Evolutionary conservation across 306 rosid genomes (phyloP).

Genomic region (Ammopiptanthus mongolicus): DNA sequence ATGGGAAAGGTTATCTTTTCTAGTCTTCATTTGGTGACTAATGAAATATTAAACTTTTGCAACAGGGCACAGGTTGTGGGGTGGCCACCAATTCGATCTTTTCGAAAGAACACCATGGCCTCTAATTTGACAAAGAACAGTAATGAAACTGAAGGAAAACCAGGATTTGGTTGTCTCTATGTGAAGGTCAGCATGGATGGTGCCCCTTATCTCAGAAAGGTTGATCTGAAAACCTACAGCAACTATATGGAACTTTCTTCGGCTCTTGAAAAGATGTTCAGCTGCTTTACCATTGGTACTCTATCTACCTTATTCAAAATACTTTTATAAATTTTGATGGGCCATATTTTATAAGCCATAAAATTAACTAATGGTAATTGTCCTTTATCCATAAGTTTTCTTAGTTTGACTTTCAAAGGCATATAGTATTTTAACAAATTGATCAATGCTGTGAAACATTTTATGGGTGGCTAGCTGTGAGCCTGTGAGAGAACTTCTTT

Average conservation of each 20-base stretch:
- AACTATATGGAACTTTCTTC: conserved; percentile 75
- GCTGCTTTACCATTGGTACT: conserved; percentile 85
- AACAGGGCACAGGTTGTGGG: conserved; percentile 96
- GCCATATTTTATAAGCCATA: not conserved
- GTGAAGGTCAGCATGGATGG: conserved; percentile 98
- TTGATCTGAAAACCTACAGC: conserved; percentile 68
- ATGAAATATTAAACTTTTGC: conserved; percentile 21
- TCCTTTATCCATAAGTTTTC: not conserved
- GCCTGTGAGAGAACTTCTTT: not conserved
- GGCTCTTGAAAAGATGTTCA: conserved; percentile 94
- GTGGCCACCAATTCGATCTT: conserved; percentile 98
- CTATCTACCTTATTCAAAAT: not conserved
- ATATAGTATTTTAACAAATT: not conserved
- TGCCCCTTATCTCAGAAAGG: conserved; percentile 94
- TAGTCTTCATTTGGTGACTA: not conserved
- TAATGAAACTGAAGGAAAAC: conserved; percentile 59
- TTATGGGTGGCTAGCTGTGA: not conserved
- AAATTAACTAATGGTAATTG: not conserved
- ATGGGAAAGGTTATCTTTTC: not conserved
- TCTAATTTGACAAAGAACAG: conserved; percentile 56
- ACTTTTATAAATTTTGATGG: not conserved
- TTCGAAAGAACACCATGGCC: conserved; percentile 78
- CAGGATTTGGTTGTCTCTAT: conserved; percentile 61
- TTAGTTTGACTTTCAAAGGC: not conserved
- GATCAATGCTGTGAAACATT: not conserved